These are phyloP conservation scores for Paraleonurus japonicus DNA, from an alignment of 257 asterid genomes.

Conservation along the genomic window DNA sequence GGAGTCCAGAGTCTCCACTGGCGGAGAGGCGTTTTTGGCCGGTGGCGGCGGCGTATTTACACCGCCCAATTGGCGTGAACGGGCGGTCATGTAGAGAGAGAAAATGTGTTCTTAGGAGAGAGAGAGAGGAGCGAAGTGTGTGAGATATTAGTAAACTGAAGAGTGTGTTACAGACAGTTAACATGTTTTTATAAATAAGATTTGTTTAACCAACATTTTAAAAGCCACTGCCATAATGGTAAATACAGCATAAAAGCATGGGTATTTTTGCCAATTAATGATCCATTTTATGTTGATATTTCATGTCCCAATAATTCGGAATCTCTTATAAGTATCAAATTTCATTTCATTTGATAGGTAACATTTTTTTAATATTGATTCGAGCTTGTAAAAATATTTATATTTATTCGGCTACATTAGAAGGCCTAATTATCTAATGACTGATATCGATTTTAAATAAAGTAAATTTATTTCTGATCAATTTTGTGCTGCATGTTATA, in stretches of 20 bases:
- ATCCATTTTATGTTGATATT: not conserved
- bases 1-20: slow-evolving; percentile 30
- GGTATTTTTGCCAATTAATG: not conserved
- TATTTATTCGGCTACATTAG: not conserved
- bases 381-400: too few relatives aligned
- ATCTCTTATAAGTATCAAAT: too few relatives aligned
- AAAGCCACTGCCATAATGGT: not conserved
- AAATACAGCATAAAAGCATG: slow-evolving; percentile 18
- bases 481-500: slow-evolving; percentile 1
- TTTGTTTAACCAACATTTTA: slow-evolving; percentile 25
- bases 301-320: not conserved
- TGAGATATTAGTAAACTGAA: slow-evolving; percentile 11
- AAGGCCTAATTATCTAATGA: not conserved
- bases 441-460: not conserved
- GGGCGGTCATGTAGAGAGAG: slow-evolving; percentile 42
- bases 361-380: too few relatives aligned
- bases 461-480: not conserved
- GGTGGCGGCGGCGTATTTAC: slow-evolving; percentile 33
- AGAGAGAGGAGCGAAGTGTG: not conserved
- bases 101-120: slow-evolving; percentile 7
- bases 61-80: slow-evolving; percentile 40
- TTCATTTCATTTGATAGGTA: too few relatives aligned
- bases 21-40: slow-evolving; percentile 17
- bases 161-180: slow-evolving; percentile 5
- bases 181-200: not conserved